A percentile compares a stretch with the other conserved stretches of the same genome.
These are phyloP conservation scores for Dentipellis fragilis DNA, from an alignment of 768 basidiomycete genomes.

Conservation along the genomic window DNA sequence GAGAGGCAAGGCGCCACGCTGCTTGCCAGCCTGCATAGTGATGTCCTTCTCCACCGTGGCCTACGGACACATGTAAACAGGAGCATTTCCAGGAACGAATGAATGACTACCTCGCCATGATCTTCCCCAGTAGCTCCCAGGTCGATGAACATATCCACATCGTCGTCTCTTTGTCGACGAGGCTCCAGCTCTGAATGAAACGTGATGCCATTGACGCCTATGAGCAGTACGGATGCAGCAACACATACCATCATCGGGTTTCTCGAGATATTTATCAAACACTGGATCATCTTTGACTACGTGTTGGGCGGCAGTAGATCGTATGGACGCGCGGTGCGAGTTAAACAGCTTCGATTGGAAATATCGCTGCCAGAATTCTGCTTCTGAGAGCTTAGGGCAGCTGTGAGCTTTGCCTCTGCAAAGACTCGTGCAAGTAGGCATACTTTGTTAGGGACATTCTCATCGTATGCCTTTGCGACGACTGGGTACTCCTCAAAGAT, in stretches of 20 bases:
- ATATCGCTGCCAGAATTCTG: slow-evolving; percentile 94
- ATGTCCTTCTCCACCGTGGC: slow-evolving; percentile 87
- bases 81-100: not conserved
- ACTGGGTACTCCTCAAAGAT: slow-evolving; percentile 98
- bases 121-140: slow-evolving; percentile 86
- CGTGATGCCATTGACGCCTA: not conserved
- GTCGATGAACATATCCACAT: slow-evolving; percentile 72
- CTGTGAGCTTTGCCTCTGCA: not conserved
- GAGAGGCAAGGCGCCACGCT: slow-evolving; percentile 78
- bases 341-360: slow-evolving; percentile 96
- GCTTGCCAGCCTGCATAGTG: slow-evolving; percentile 93
- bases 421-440: slow-evolving; percentile 6
- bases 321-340: slow-evolving; percentile 86
- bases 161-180: slow-evolving; percentile 50
- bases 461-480: slow-evolving; percentile 83
- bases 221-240: not conserved
- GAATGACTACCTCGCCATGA: slow-evolving; percentile 62
- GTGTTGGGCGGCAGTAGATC: slow-evolving; percentile 74
- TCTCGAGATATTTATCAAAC: slow-evolving; percentile 93
- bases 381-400: slow-evolving; percentile 63
- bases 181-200: slow-evolving; percentile 61
- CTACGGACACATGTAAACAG: not conserved
- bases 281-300: slow-evolving; percentile 87
- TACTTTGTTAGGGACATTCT: slow-evolving; percentile 87
- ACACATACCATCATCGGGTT: slow-evolving; percentile 80